Evolutionary conservation across 305 asterid genomes (phyloP).

Genomic region (Euphrasia arctica): DNA sequence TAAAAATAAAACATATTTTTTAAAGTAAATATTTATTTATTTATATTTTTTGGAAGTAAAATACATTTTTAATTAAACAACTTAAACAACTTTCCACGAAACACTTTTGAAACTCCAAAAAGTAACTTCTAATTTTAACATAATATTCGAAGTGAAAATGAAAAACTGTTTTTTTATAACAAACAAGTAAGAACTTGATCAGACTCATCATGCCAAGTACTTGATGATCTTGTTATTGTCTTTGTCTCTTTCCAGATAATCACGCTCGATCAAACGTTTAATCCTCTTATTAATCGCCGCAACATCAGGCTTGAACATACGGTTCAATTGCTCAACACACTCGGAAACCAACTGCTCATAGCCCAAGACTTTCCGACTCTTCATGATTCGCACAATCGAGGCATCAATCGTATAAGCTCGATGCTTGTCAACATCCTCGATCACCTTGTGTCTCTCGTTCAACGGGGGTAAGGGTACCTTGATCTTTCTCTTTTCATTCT

Average conservation of each 20-base stretch:
- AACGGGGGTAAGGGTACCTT: conserved; percentile 96
- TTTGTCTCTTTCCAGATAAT: neutral
- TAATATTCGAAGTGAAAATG: too few species aligned
- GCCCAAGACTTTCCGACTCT: conserved; percentile 88
- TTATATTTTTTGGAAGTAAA: too few species aligned
- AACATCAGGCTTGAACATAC: conserved; percentile 81
- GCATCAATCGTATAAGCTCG: conserved; percentile 96
- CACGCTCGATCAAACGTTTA: conserved; percentile 72
- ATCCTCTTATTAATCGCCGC: conserved; percentile 96
- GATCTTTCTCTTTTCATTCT: conserved; percentile 88
- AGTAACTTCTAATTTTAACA: too few species aligned
- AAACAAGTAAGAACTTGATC: too few species aligned
- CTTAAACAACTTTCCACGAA: too few species aligned
- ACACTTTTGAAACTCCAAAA: too few species aligned
- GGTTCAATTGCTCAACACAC: conserved; percentile 89
- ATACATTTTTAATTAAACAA: too few species aligned
- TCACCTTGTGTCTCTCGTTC: conserved; percentile 93
- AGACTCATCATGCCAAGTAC: neutral
- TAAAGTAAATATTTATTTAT: too few species aligned
- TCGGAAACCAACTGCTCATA: conserved; percentile 94
- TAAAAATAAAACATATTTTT: too few species aligned
- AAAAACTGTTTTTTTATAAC: too few species aligned
- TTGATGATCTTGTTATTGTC: neutral
- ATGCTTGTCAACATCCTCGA: conserved; percentile 96
- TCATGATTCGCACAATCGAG: conserved; percentile 95